Base-by-base conservation (phyloP, 306 rosid species). In the Quercus ilex region DNA sequence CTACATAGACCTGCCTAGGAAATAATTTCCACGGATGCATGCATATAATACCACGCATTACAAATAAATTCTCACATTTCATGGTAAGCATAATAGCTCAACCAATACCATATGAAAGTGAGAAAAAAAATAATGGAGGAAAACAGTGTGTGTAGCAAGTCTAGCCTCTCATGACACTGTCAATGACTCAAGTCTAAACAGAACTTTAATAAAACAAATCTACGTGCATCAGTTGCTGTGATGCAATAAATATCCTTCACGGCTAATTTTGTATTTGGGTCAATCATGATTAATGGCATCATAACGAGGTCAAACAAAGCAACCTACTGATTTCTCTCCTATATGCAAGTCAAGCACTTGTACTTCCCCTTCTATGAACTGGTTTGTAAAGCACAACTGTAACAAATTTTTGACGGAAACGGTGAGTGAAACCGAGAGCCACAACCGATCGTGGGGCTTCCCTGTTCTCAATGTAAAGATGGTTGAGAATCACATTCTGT, bases 351-450 rank as follows among this genome's bases (percentile, higher is more conserved):
- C 53, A 86, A 79, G 80, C 62, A 53, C 77, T 76, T 46, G 85
- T 71, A 72, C 78, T 84, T 25, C 92, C 92, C 80, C 92, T 91
- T 87, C 92, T 89, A 74, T 87, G 91, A 78, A 93, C 94, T 43
- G 98, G 98, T 78, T 91, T 93, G 94, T 96, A 96, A 80, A 96
- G 98, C 83, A 96, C 94, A 35, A 91, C 99, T 0, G 98, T 93
- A 72, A 96, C 97, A 81, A 74, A 93, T 85, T 96, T 96, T 21
- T 96, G 82, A 55, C 87, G 94, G 80, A 93, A 90, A 28, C 99
- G 97, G 76, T 96, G 99, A 59, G 99, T 93, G 76, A 89, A 87
- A 83, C 99, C 99, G 74, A 96, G 82, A 1, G 97, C 97, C 68
- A 90, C 93, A 17, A 96, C 97, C 26, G 98, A 93, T 43, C 92